Conservation (phyloP, 331 rosid species). For the Cydonia oblonga region DNA sequence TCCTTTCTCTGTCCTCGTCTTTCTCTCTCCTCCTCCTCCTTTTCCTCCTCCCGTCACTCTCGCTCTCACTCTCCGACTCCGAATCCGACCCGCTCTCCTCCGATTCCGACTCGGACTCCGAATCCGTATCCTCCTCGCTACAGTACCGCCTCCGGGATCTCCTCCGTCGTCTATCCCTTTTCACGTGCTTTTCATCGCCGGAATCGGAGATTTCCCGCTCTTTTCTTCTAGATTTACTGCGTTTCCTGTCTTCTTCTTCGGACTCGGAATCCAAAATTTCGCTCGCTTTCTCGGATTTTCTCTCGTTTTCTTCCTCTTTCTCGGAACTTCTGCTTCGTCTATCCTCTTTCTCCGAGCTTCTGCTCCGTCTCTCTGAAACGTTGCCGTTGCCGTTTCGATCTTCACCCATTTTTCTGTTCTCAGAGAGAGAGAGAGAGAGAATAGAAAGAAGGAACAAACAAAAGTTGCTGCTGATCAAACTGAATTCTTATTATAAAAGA, state of each 20-base stretch:
- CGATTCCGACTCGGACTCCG: slow-evolving; percentile 26
- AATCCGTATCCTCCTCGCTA: slow-evolving; percentile 43
- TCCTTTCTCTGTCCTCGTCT: slow-evolving; percentile 25
- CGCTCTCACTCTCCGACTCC: slow-evolving; percentile 26
- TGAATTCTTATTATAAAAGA: too few relatives aligned
- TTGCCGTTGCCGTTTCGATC: slow-evolving; percentile 21
- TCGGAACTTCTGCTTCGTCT: slow-evolving; percentile 4
- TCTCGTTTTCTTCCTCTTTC: slow-evolving; percentile 26
- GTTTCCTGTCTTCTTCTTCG: slow-evolving; percentile 2
- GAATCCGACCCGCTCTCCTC: slow-evolving; percentile 1
- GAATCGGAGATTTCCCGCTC: slow-evolving; percentile 35
- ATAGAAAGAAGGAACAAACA: too few relatives aligned
- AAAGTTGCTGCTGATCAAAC: too few relatives aligned
- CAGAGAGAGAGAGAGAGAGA: background rate
- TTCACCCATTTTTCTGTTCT: slow-evolving; percentile 28
- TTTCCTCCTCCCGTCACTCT: slow-evolving; percentile 28
- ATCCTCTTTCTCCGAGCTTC: slow-evolving; percentile 16
- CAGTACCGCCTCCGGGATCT: slow-evolving; percentile 42
- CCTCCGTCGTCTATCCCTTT: slow-evolving; percentile 21
- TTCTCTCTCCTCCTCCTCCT: slow-evolving; percentile 30
- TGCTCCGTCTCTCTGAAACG: background rate
- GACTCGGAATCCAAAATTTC: slow-evolving; percentile 6
- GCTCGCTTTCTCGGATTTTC: slow-evolving; percentile 25
- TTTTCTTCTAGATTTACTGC: slow-evolving; percentile 26
- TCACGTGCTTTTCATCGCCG: slow-evolving; percentile 18